Base-by-base conservation (phyloP, 1,284 basidiomycete species). In the Ustilago xerochloae region DNA sequence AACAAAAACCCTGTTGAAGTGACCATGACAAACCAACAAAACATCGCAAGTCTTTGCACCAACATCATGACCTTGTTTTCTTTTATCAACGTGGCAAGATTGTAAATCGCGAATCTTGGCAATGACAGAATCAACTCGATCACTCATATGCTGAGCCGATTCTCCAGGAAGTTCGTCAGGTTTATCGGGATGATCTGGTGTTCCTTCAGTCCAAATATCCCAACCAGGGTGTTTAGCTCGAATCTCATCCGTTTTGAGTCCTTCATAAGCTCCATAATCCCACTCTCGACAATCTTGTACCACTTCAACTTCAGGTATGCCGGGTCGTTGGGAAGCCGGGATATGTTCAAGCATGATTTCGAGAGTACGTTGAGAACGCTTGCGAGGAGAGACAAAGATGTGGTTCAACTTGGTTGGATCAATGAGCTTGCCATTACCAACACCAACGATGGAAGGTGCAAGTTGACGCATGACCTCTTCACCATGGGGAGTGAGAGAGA, bases 231-330 rank as follows among this genome's bases (percentile, higher is more conserved):
- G 63, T 32, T 60, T 62, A 16, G 63, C 56, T 29, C 74, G 68
- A 33, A 84, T 84, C 53, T 78, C 49, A 24, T 73, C 60, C 6
- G 80, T 83, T 65, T 81, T 79, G n/a, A 77, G 46, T 4, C 82
- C 82, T 33, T 84, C 81, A 63, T 81, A 83, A 1, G 78, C 80
- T 28, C 82, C 82, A 54, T 84, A 84, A 59, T 83, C 81, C 82
- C 82, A 84, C 50, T 84, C 82, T 20, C 81, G 67, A 48, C 80
- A 78, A 20, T 83, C 78, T 32, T 82, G 68, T 2, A 65, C 20
- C 22, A 77, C 58, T 39, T 78, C 67, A 0, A 77, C 64, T 20
- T 47, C 29, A 0, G 79, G 79, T 12, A 83, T 65, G 0, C 59
- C 46, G 2, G 29, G 29, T 10, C 68, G 56, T 26, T 74, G 49